These are phyloP conservation scores for Candida namnaoensis DNA, from an alignment of 805 yeast genomes.

Conservation along the genomic window DNA sequence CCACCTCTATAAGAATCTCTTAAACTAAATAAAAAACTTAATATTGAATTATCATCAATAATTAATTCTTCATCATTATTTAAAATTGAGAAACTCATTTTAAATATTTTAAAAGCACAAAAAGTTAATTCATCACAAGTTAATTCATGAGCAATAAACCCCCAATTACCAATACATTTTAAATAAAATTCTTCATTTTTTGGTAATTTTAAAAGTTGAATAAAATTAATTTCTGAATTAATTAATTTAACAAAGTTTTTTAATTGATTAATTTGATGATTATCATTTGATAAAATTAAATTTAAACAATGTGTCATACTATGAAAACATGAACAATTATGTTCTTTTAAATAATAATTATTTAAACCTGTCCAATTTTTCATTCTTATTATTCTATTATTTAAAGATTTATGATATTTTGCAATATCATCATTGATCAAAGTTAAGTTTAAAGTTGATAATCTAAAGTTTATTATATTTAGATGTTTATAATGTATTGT, in stretches of 20 bases:
- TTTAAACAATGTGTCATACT: constrained; percentile 26
- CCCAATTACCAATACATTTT: constrained; percentile 49
- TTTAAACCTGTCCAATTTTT: constrained; percentile 34
- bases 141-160: constrained; percentile 61
- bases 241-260: constrained; percentile 14
- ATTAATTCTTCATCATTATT: constrained; percentile 5
- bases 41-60: constrained; percentile 34
- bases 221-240: constrained; percentile 20
- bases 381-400: constrained; percentile 25
- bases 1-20: constrained; percentile 77
- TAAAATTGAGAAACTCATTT: constrained; percentile 27
- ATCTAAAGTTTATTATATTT: constrained; percentile 9
- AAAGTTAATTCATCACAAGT: constrained; percentile 57
- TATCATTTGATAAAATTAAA: constrained; percentile 12
- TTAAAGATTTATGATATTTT: constrained; percentile 9
- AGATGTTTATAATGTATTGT: constrained; percentile 15
- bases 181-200: constrained; percentile 15
- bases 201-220: constrained; percentile 13
- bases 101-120: constrained; percentile 49
- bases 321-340: constrained; percentile 17
- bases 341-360: constrained; percentile 8
- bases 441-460: constrained; percentile 9
- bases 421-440: constrained; percentile 11
- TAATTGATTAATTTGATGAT: constrained; percentile 4
- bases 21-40: constrained; percentile 54